A percentile compares a stretch with the other conserved stretches of the same genome.
These are phyloP conservation scores for Spergularia bocconei DNA, from an alignment of 148 eudicot genomes.

Conservation along the genomic window DNA sequence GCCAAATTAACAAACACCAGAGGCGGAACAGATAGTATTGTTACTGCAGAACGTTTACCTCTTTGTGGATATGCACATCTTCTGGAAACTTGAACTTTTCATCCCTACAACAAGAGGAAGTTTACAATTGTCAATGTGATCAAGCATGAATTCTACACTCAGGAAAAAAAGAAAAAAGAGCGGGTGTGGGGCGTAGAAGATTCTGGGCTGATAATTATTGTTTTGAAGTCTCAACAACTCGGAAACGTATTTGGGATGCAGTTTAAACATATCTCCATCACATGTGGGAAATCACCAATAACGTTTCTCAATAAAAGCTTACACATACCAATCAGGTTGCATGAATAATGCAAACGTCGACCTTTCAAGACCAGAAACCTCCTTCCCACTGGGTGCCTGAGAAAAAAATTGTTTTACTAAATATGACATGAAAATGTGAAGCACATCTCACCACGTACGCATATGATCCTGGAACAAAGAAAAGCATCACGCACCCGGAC, in stretches of 20 bases:
- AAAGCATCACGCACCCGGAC: conserved; percentile 55
- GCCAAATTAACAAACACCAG: not conserved
- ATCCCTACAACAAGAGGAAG: conserved; percentile 48
- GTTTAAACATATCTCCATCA: not conserved
- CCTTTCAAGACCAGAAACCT: conserved; percentile 69
- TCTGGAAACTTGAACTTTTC: conserved; percentile 81
- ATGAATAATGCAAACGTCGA: conserved; percentile 93
- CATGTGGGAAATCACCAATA: not conserved
- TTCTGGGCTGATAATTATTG: not conserved
- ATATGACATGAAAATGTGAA: conserved; percentile 12
- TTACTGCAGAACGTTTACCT: conserved; percentile 39
- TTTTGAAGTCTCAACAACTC: not conserved
- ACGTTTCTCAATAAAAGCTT: not conserved
- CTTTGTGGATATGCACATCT: conserved; percentile 63
- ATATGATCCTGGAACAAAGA: not conserved
- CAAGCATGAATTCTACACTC: not conserved
- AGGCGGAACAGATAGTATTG: not conserved
- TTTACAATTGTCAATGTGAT: conserved; percentile 1
- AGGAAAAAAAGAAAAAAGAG: not conserved
- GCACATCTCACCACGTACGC: not conserved
- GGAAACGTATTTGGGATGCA: conserved; percentile 3
- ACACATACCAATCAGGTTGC: conserved; percentile 94
- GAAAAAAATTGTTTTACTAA: conserved; percentile 5
- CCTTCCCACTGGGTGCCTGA: conserved; percentile 78
- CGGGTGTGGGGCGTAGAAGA: no score